These are phyloP conservation scores for Chiua virens DNA, from an alignment of 768 basidiomycete species.

Conservation along the genomic window DNA sequence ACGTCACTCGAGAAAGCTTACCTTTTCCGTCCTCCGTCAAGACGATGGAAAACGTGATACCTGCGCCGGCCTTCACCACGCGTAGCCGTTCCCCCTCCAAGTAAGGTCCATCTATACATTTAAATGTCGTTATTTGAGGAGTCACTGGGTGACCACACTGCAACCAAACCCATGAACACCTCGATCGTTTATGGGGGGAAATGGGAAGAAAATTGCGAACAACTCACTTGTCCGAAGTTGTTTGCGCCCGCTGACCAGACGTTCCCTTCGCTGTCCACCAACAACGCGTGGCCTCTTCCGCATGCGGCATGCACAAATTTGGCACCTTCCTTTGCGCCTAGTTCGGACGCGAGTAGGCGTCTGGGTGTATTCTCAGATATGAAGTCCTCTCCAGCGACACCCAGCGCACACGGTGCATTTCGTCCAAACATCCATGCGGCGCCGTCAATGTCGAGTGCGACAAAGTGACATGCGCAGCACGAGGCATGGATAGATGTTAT, in stretches of 20 bases:
- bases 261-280: constrained; percentile 79
- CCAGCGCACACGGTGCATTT: constrained; percentile 68
- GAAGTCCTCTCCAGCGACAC: constrained; percentile 51
- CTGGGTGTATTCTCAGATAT: constrained; percentile 78
- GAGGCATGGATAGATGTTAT: constrained; percentile 71
- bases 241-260: constrained; percentile 88
- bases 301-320: constrained; percentile 81
- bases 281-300: constrained; percentile 77
- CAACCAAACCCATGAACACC: not conserved
- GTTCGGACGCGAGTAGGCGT: constrained; percentile 53
- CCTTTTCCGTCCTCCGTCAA: constrained; percentile 83
- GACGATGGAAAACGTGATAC: constrained; percentile 80
- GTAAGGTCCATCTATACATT: constrained; percentile 56
- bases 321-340: constrained; percentile 58
- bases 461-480: constrained; percentile 73
- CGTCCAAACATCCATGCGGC: constrained; percentile 90
- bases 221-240: constrained; percentile 71
- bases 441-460: constrained; percentile 72
- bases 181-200: not conserved
- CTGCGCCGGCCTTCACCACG: constrained; percentile 74
- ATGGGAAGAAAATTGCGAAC: not conserved
- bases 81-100: constrained; percentile 60
- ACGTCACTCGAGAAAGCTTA: constrained; percentile 26
- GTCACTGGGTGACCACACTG: constrained; percentile 72
- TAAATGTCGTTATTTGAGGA: constrained; percentile 69